Evolutionary conservation across 495 filamentous ascomycete species (phyloP).

Genomic region (Terfezia claveryi): DNA sequence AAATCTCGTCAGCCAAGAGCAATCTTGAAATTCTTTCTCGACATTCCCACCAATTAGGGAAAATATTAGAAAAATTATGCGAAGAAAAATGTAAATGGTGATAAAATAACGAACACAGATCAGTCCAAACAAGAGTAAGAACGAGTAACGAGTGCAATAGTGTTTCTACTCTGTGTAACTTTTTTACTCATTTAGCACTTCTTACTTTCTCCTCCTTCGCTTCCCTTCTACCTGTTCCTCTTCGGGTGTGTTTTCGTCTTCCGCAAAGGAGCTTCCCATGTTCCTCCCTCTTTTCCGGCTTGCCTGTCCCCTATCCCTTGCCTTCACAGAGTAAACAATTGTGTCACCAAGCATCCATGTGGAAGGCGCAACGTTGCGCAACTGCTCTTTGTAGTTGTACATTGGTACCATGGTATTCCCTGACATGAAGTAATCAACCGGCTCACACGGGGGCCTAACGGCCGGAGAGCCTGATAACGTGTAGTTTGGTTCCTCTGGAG

Average conservation of each 20-base stretch:
- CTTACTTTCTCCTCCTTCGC: not conserved
- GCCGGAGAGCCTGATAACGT: not conserved
- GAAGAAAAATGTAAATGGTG: no score
- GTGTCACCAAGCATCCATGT: not conserved
- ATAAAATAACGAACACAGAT: no score
- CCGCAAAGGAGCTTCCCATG: not conserved
- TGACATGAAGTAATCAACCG: not conserved
- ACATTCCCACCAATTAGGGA: no score
- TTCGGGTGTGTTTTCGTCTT: not conserved
- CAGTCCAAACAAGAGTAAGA: no score
- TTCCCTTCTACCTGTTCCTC: not conserved
- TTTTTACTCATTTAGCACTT: not conserved
- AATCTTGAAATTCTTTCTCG: no score
- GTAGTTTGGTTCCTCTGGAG: not conserved
- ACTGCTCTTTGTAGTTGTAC: not conserved
- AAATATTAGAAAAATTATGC: no score
- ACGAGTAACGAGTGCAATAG: no score
- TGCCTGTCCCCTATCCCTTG: not conserved
- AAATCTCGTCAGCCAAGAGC: no score
- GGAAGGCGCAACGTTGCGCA: not conserved
- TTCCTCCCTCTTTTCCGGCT: not conserved
- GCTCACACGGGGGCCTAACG: not conserved
- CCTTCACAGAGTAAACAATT: no score
- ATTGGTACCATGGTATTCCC: not conserved
- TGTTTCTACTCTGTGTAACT: no score